Percentiles rank a stretch among this genome's conserved stretches.
Conservation (phyloP, 163 green algal species). For the Scenedesmus sp. region DNA sequence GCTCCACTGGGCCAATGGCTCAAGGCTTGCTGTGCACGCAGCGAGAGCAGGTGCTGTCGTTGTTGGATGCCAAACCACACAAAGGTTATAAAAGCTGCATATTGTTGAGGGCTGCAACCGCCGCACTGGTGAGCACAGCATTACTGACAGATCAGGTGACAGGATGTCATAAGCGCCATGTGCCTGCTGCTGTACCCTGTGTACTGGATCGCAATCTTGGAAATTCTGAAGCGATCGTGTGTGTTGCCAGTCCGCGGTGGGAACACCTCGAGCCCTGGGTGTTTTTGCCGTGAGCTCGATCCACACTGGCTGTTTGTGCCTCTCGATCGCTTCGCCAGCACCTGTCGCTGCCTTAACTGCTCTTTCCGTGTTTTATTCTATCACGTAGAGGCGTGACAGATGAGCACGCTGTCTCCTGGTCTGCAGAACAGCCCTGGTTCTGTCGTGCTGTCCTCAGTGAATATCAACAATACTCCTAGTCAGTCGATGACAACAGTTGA, state of each 20-base stretch:
- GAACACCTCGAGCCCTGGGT: background rate
- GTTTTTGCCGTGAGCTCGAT: background rate
- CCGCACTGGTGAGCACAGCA: background rate
- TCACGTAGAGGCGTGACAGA: background rate
- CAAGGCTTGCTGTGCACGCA: background rate
- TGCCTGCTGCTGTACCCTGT: background rate
- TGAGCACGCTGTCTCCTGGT: constrained; percentile 26
- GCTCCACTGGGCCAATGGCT: too few relatives aligned
- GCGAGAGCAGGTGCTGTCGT: background rate
- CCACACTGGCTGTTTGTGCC: background rate
- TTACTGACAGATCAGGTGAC: constrained; percentile 17
- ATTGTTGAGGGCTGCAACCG: background rate
- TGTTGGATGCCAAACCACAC: background rate
- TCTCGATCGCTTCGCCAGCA: background rate
- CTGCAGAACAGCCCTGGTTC: constrained; percentile 2
- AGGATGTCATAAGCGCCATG: background rate
- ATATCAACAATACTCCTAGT: background rate
- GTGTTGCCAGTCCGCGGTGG: background rate
- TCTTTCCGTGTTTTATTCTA: background rate
- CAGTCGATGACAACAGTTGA: constrained; percentile 13
- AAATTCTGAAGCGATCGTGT: background rate
- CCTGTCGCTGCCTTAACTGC: background rate
- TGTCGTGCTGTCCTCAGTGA: constrained; percentile 18
- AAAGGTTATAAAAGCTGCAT: background rate
- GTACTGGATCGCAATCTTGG: background rate